Percentiles rank a stretch among this genome's conserved stretches.
Conservation (phyloP, 2,329 filamentous ascomycete genomes). For the Cladorrhinum sp. region DNA sequence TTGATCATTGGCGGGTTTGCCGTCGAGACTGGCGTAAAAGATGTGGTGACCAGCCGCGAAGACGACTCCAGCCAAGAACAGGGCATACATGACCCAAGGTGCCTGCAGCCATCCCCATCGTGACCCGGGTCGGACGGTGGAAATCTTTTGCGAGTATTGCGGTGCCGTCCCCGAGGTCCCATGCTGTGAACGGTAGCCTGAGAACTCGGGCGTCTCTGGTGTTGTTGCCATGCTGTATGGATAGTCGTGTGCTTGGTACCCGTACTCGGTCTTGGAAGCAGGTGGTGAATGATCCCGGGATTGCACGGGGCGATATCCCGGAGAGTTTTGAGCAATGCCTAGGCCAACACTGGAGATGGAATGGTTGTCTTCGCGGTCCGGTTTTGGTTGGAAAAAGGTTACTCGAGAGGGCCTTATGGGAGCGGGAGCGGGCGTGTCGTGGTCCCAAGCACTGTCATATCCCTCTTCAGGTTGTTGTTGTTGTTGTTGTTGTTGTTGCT, state of each 20-base stretch:
- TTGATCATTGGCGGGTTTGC: conserved; percentile 25
- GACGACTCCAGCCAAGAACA: conserved; percentile 20
- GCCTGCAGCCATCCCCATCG: conserved; percentile 19
- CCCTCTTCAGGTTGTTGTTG: background rate
- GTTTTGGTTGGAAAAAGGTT: background rate
- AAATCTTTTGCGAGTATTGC: background rate
- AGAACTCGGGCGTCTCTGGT: background rate
- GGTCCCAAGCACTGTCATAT: background rate
- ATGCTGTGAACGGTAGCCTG: background rate
- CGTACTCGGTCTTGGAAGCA: background rate
- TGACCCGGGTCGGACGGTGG: background rate
- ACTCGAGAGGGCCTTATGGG: background rate
- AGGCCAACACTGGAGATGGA: conserved; percentile 6
- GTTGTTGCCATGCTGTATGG: background rate
- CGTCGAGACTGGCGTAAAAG: conserved; percentile 22
- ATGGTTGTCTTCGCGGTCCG: background rate
- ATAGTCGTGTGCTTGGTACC: background rate
- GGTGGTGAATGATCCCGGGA: background rate
- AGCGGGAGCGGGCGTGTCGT: background rate
- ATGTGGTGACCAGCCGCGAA: conserved; percentile 23
- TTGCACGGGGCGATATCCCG: background rate
- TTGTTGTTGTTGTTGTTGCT: background rate
- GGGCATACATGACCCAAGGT: conserved; percentile 23
- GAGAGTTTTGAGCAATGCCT: conserved; percentile 4
- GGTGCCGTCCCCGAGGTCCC: background rate